Evolutionary conservation across 2,329 filamentous ascomycete genomes (phyloP).

Genomic region (Colletotrichum sp.): DNA sequence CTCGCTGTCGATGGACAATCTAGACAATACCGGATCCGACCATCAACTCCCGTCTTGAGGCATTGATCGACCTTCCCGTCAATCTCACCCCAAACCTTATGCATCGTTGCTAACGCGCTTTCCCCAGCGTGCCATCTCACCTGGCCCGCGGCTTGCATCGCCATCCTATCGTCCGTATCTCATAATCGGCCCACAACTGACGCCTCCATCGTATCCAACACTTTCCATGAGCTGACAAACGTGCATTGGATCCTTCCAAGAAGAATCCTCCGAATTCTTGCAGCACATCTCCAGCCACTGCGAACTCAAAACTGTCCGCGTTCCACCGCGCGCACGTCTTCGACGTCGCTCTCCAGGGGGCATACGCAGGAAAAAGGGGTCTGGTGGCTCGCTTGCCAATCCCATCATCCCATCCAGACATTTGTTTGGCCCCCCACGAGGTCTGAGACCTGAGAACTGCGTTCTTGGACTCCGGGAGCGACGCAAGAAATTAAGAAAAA

Average conservation of each 20-base stretch:
- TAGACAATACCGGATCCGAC: slow-evolving; percentile 1
- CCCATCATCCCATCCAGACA: neutral
- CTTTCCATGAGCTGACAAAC: neutral
- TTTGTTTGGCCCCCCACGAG: neutral
- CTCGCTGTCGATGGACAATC: neutral
- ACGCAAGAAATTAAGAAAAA: neutral
- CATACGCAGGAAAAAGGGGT: slow-evolving; percentile 9
- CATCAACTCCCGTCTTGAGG: neutral
- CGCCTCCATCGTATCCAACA: neutral
- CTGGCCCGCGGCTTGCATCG: neutral
- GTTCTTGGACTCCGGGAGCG: neutral
- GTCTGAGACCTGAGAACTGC: neutral
- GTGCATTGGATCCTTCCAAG: neutral
- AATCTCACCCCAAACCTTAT: slow-evolving; percentile 7
- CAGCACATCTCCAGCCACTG: neutral
- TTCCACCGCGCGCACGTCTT: slow-evolving; percentile 1
- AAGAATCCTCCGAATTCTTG: neutral
- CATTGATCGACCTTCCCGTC: slow-evolving; percentile 12
- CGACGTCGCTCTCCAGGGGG: neutral
- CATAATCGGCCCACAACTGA: neutral
- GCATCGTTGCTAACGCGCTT: neutral
- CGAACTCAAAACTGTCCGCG: neutral
- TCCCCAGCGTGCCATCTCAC: neutral
- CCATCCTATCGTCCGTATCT: neutral
- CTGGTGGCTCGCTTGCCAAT: neutral